These are phyloP conservation scores for Nicotiana otophora DNA, from an alignment of 257 asterid species.

Conservation along the genomic window DNA sequence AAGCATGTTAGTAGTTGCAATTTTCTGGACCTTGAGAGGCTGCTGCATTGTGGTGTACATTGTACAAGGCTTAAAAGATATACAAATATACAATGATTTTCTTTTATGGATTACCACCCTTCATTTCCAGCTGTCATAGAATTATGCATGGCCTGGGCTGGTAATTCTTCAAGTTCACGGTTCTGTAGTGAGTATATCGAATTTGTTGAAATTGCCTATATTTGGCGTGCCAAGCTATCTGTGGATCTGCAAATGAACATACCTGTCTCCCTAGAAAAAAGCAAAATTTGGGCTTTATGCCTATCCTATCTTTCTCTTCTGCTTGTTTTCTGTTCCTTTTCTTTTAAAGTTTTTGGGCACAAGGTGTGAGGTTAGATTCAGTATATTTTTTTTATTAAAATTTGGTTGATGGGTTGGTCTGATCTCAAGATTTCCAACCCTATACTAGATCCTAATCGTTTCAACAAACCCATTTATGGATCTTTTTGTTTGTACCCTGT, in stretches of 20 bases:
- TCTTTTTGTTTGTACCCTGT: background rate
- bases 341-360: background rate
- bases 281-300: background rate
- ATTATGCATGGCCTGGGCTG: background rate
- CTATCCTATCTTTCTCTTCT: background rate
- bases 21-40: background rate
- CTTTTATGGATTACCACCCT: background rate
- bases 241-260: background rate
- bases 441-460: background rate
- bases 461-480: background rate
- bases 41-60: background rate
- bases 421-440: background rate
- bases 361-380: background rate
- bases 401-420: background rate
- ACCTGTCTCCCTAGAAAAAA: background rate
- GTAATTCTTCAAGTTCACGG: background rate
- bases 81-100: background rate
- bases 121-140: background rate
- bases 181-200: background rate
- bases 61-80: background rate
- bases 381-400: background rate
- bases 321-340: background rate
- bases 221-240: background rate
- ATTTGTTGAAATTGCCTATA: background rate
- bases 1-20: background rate